Conservation (phyloP, 305 asterid genomes). For the Rubia tinctorum region DNA sequence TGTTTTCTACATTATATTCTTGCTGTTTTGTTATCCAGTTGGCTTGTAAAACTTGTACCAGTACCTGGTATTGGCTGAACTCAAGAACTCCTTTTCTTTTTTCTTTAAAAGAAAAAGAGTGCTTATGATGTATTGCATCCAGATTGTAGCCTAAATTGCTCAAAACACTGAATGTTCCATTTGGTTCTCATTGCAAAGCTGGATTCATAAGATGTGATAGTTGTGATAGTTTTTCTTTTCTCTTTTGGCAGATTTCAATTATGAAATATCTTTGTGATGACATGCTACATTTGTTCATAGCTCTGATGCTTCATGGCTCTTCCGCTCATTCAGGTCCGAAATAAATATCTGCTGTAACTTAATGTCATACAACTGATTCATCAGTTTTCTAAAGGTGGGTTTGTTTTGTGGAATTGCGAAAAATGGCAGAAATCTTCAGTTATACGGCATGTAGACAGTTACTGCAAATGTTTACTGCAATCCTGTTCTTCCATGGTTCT, state of each 20-base stretch:
- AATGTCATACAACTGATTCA: slow-evolving; percentile 16
- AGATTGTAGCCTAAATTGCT: neutral
- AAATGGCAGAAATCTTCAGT: slow-evolving; percentile 64
- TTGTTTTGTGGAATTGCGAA: slow-evolving; percentile 26
- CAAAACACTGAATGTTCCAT: neutral
- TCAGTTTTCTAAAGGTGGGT: no score
- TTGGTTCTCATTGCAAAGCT: neutral
- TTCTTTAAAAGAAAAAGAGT: neutral
- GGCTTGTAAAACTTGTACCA: no score
- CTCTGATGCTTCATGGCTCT: slow-evolving; percentile 4
- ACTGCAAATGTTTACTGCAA: slow-evolving; percentile 55
- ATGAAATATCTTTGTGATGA: neutral
- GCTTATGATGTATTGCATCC: neutral
- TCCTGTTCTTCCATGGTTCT: slow-evolving; percentile 64
- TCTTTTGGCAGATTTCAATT: neutral
- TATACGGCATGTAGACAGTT: slow-evolving; percentile 61
- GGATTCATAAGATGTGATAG: neutral
- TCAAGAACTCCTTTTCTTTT: neutral
- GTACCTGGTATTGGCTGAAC: no score
- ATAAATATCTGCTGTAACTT: slow-evolving; percentile 11
- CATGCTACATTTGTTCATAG: neutral
- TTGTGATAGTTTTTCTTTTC: neutral
- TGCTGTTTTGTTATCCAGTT: no score
- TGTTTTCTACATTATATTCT: no score
- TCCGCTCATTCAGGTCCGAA: slow-evolving; percentile 18